These are phyloP conservation scores for Ballota nigra DNA, from an alignment of 257 asterid genomes.

Conservation along the genomic window DNA sequence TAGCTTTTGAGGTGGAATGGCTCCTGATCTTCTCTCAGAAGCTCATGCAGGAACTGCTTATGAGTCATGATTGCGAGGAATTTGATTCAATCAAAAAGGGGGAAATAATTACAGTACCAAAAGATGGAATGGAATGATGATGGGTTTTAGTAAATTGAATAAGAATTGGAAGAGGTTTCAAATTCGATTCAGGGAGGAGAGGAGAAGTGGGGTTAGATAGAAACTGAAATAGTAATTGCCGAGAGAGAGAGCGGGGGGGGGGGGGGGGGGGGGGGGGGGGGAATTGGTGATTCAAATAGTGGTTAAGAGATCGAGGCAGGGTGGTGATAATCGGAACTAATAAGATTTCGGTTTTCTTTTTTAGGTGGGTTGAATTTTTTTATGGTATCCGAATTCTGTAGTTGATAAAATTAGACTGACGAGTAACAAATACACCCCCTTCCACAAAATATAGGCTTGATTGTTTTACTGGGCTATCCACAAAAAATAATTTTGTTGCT, in stretches of 20 bases:
- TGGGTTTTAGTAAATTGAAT: neutral
- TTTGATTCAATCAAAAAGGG: neutral
- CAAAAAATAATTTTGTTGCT: too few species aligned
- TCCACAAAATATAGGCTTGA: too few species aligned
- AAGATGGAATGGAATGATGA: neutral
- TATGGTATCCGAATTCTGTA: too few species aligned
- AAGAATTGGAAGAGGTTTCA: conserved; percentile 41
- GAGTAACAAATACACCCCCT: too few species aligned
- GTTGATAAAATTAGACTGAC: too few species aligned
- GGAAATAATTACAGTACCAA: neutral
- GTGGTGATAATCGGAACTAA: conserved; percentile 32
- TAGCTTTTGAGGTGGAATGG: conserved; percentile 62
- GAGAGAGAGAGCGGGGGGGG: neutral
- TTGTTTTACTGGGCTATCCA: too few species aligned
- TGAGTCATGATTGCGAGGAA: conserved; percentile 29
- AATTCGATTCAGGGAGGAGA: conserved; percentile 13
- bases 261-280: conserved; percentile 19
- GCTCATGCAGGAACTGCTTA: conserved; percentile 67
- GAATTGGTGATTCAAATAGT: conserved; percentile 38
- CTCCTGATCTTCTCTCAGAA: conserved; percentile 73
- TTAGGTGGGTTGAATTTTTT: too few species aligned
- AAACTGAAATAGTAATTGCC: conserved; percentile 20
- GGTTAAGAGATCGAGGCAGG: conserved; percentile 46
- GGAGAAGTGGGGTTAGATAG: conserved; percentile 30
- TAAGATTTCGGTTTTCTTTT: too few species aligned